Evolutionary conservation across 176 grass and related monocot genomes (phyloP).

Genomic region (Eragrostis nindensis): DNA sequence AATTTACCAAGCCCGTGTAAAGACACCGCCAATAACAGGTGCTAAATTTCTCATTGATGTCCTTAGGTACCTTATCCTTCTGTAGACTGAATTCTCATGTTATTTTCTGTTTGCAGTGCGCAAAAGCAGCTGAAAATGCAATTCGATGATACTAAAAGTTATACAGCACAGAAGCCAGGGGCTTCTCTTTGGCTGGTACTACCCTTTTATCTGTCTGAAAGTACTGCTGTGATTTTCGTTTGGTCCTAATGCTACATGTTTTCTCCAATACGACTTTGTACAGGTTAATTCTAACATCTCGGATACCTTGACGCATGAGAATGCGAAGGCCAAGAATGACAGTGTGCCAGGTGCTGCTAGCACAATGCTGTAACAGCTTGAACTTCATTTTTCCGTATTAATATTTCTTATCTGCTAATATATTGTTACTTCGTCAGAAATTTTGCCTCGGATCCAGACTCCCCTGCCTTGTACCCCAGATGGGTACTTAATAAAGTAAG

Average conservation of each 20-base stretch:
- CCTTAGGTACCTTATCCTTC: background rate
- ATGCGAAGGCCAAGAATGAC: conserved; percentile 24
- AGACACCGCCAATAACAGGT: conserved; percentile 38
- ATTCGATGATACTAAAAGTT: conserved; percentile 10
- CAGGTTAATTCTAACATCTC: conserved; percentile 42
- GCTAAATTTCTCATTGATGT: background rate
- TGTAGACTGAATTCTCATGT: background rate
- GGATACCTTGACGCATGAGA: conserved; percentile 17
- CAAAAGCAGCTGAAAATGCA: conserved; percentile 41
- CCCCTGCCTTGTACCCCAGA: conserved; percentile 38
- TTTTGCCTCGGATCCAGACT: conserved; percentile 10
- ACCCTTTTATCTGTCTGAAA: conserved; percentile 19
- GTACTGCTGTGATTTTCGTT: background rate
- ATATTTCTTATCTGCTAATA: conserved; percentile 10
- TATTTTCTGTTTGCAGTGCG: conserved; percentile 37
- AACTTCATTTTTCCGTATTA: background rate
- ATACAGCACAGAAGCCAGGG: conserved; percentile 30
- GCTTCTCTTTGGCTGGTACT: conserved; percentile 47
- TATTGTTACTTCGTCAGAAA: conserved; percentile 47
- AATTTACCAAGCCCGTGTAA: conserved; percentile 25
- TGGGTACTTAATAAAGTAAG: conserved; percentile 49
- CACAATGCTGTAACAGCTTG: background rate
- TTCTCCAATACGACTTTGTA: background rate
- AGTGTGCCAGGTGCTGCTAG: conserved; percentile 40
- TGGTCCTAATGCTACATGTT: conserved; percentile 16